These are phyloP conservation scores for Colletotrichum limetticola DNA, from an alignment of 2,329 filamentous ascomycete species.

Conservation along the genomic window DNA sequence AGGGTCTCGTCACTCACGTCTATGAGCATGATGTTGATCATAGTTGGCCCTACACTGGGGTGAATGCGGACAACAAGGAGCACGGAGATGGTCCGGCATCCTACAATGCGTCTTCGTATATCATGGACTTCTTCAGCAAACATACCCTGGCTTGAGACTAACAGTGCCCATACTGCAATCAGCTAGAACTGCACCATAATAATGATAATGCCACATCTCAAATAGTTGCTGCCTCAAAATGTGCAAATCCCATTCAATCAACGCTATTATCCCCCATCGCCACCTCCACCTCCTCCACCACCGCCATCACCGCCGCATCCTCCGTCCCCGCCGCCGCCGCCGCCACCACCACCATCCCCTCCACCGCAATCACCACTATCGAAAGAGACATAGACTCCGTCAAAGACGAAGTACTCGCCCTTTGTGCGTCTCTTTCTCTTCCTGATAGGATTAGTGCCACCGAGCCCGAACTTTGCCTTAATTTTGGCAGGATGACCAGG, in stretches of 20 bases:
- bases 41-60: slow-evolving; percentile 34
- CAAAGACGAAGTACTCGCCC: slow-evolving; percentile 14
- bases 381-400: slow-evolving; percentile 3
- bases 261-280: neutral
- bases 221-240: neutral
- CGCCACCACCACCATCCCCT: slow-evolving; percentile 9
- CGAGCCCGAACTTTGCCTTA: slow-evolving; percentile 3
- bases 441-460: slow-evolving; percentile 14
- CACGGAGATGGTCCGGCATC: slow-evolving; percentile 34
- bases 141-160: neutral
- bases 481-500: slow-evolving; percentile 8
- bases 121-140: slow-evolving; percentile 33
- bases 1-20: slow-evolving; percentile 15
- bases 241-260: neutral
- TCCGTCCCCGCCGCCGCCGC: neutral
- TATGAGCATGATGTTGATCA: slow-evolving; percentile 32
- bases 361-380: slow-evolving; percentile 9
- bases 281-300: slow-evolving; percentile 22
- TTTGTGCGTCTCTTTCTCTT: neutral
- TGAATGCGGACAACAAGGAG: slow-evolving; percentile 34
- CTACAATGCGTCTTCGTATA: slow-evolving; percentile 36
- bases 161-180: neutral
- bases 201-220: neutral
- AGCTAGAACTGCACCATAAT: neutral
- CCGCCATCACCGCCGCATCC: slow-evolving; percentile 14